Conservation (phyloP, 768 basidiomycete genomes). For the Boletellus emodensis region DNA sequence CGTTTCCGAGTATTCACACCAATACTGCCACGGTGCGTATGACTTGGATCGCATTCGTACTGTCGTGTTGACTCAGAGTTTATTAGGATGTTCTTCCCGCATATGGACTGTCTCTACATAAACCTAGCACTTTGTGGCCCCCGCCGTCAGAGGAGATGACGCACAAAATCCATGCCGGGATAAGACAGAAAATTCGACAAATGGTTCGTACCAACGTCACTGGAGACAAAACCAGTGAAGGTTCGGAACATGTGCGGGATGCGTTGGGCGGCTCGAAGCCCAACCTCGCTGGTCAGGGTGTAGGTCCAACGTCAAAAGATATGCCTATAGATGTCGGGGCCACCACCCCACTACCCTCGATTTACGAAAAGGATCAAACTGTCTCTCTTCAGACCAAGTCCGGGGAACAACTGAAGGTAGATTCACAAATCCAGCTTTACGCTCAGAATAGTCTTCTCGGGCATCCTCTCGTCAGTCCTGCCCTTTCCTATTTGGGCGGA, state of each 20-base stretch:
- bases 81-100: constrained; percentile 72
- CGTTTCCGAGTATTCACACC: constrained; percentile 81
- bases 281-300: constrained; percentile 3
- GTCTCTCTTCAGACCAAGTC: constrained; percentile 41
- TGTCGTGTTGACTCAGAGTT: background rate
- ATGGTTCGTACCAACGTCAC: constrained; percentile 39
- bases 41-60: background rate
- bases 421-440: constrained; percentile 82
- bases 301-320: constrained; percentile 18
- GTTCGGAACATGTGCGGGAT: constrained; percentile 4
- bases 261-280: constrained; percentile 7
- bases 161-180: constrained; percentile 48
- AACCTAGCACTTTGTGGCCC: constrained; percentile 76
- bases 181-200: constrained; percentile 60
- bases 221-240: constrained; percentile 7
- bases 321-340: constrained; percentile 48
- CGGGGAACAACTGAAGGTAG: constrained; percentile 53
- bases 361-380: constrained; percentile 39
- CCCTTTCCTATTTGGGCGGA: constrained; percentile 80
- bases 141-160: constrained; percentile 67
- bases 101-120: constrained; percentile 75
- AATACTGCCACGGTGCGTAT: constrained; percentile 76
- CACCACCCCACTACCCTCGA: constrained; percentile 40
- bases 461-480: constrained; percentile 84
- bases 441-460: constrained; percentile 69